Percentiles rank a stretch among this genome's conserved stretches.
These are phyloP conservation scores for Sclerospora graminicola DNA, from an alignment of 352 stramenopile genomes.

Conservation along the genomic window DNA sequence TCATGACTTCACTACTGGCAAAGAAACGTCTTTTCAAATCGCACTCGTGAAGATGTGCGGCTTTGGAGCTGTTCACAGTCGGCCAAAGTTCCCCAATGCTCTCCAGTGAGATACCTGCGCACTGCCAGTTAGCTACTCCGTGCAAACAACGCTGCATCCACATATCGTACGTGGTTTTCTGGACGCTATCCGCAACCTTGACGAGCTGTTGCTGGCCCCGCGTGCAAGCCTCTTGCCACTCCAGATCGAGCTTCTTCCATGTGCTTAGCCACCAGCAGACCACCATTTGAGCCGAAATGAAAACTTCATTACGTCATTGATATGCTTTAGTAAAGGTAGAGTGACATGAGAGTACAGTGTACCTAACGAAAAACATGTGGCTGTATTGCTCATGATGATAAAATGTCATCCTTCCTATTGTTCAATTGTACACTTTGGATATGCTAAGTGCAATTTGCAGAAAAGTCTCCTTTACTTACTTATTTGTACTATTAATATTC, in stretches of 20 bases:
- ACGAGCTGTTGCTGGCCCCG: slow-evolving; percentile 49
- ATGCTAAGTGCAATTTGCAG: no score
- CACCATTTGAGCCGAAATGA: background rate
- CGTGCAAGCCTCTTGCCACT: slow-evolving; percentile 42
- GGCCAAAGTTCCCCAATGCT: slow-evolving; percentile 49
- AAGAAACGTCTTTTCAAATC: background rate
- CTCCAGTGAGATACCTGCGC: slow-evolving; percentile 46
- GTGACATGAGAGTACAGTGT: background rate
- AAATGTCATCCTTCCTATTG: no score
- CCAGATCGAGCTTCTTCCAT: slow-evolving; percentile 50
- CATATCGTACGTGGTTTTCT: slow-evolving; percentile 60
- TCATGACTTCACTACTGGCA: background rate
- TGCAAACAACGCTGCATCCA: background rate
- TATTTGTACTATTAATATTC: no score
- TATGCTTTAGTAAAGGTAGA: slow-evolving; percentile 1
- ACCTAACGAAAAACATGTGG: no score
- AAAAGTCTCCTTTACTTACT: no score
- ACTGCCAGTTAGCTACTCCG: background rate
- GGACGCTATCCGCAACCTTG: slow-evolving; percentile 56
- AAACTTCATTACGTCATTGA: slow-evolving; percentile 3
- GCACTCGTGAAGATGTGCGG: slow-evolving; percentile 35
- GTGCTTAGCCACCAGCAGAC: slow-evolving; percentile 53
- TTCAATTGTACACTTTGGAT: no score
- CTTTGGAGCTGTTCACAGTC: slow-evolving; percentile 39
- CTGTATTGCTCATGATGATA: no score